Evolutionary conservation across 495 filamentous ascomycete genomes (phyloP).

Genomic region (Xylaria acuta): DNA sequence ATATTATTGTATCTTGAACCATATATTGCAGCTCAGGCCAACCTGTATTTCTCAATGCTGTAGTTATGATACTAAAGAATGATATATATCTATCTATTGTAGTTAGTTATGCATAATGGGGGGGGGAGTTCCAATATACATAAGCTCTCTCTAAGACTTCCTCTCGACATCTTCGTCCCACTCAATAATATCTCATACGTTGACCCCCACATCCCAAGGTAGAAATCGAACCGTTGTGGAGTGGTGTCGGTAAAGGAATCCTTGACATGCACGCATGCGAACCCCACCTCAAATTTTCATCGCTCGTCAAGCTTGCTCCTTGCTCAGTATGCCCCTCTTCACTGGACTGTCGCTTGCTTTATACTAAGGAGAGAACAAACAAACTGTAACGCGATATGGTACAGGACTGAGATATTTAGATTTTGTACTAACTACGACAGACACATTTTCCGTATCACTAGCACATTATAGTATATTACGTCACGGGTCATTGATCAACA

Average conservation of each 20-base stretch:
- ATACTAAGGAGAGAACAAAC: background rate
- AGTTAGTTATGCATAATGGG: background rate
- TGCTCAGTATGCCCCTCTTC: background rate
- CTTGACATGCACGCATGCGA: background rate
- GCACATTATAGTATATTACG: background rate
- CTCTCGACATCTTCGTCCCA: background rate
- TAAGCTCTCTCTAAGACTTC: background rate
- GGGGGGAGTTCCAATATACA: background rate
- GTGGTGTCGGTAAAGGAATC: background rate
- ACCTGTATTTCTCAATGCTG: background rate
- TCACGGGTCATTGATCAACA: background rate
- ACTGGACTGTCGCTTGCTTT: background rate
- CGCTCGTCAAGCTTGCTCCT: constrained; percentile 1
- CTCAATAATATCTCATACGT: background rate
- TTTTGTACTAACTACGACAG: background rate
- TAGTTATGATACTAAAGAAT: background rate
- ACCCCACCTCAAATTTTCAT: constrained; percentile 14
- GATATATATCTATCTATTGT: background rate
- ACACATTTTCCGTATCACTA: background rate
- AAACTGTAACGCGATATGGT: background rate
- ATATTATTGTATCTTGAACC: background rate
- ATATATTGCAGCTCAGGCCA: background rate
- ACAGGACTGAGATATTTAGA: background rate
- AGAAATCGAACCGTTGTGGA: background rate
- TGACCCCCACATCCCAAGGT: constrained; percentile 5